Base-by-base conservation (phyloP, 2,329 filamentous ascomycete genomes). In the Monilinia polystroma region DNA sequence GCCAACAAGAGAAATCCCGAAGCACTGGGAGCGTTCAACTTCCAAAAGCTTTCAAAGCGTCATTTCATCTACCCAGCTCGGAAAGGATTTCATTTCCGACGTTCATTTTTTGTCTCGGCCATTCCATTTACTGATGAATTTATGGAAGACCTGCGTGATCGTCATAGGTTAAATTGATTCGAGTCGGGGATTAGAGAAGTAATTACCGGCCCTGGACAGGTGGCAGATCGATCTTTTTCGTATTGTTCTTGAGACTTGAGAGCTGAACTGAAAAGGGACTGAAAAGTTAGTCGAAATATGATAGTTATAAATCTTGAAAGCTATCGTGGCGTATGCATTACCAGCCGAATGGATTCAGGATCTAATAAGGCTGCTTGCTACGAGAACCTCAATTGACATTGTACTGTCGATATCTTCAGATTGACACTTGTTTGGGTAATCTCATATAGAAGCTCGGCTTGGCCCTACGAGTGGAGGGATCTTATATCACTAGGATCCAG, bases 381-480 rank as follows among this genome's bases (percentile, higher is more conserved):
- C 11, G 38, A 41, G 38, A 41, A 35, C 32, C 32, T 35, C 32
- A 35, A 35, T 35, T 35, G 38, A 41, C 38, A 14, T 12, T 43
- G 41, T 16, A 16, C 14, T 43, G 41, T 49, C 20, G 16, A 16
- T 6, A 23, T 29, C 57, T 35, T 23, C 26, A 35, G 57, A 29
- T 35, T 49, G 43, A 60, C 38, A 51, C 45, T 26, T 51, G 29
- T 51, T 51, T 38, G 14, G 45, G 29, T 20, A 62, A 62, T 62
- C 14, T 35, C 20, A 26, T 51, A 23, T 51, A 23, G 10, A 62
- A 51, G 58, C 58, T 41, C 51, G 58, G 58, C n/a, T 8, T 8
- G 58, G 58, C 58, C 58, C n/a, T 51, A 51, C 26, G 45, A 41
- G 45, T 62, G 58, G 58, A 62, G 32, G n/a, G 16, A 51, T 26